Evolutionary conservation across 1,284 basidiomycete genomes (phyloP).

Genomic region (Caloboletus firmus): DNA sequence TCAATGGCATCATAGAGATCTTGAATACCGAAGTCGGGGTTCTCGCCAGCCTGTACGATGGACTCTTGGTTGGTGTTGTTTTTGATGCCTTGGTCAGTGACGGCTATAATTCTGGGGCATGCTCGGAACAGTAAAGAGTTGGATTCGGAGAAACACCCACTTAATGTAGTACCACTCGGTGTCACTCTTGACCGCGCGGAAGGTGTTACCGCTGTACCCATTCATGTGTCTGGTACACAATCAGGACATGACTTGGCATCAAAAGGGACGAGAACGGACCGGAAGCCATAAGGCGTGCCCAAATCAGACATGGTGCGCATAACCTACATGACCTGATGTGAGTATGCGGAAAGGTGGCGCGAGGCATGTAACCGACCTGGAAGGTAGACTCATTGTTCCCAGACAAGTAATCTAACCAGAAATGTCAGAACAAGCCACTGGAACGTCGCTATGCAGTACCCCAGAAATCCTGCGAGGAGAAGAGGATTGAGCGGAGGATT

Average conservation of each 20-base stretch:
- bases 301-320: constrained; percentile 39
- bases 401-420: constrained; percentile 43
- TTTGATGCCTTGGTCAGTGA: constrained; percentile 22
- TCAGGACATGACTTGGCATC: not conserved
- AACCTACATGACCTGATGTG: constrained; percentile 25
- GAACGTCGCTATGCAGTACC: constrained; percentile 5
- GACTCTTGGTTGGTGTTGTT: constrained; percentile 38
- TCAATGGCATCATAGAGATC: constrained; percentile 42
- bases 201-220: constrained; percentile 23
- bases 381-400: constrained; percentile 50
- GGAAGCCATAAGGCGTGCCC: constrained; percentile 25
- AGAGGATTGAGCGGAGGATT: not conserved
- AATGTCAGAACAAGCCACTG: not conserved
- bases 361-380: constrained; percentile 30
- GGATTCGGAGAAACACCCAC: constrained; percentile 3
- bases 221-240: constrained; percentile 15
- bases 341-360: not conserved
- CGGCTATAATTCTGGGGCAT: constrained; percentile 13
- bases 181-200: constrained; percentile 14
- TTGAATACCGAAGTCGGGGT: constrained; percentile 40
- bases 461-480: constrained; percentile 22
- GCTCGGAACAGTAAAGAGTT: not conserved
- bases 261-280: constrained; percentile 3
- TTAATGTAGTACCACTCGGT: constrained; percentile 26
- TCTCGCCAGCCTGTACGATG: constrained; percentile 34